Evolutionary conservation across 163 green algal genomes (phyloP).

Genomic region (Trebouxia gelatinosa): DNA sequence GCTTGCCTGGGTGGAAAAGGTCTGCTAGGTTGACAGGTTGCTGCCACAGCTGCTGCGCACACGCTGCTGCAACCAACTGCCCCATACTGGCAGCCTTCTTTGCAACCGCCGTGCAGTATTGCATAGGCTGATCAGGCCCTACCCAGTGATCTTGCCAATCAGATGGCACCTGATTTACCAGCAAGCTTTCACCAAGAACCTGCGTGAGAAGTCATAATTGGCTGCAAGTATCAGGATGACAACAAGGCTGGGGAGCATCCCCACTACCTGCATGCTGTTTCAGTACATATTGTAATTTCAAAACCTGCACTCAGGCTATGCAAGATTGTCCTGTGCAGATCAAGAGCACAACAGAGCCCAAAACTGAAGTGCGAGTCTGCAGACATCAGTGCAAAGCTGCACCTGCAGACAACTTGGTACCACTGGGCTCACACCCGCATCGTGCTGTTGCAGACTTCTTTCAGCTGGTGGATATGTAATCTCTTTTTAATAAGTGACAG

Average conservation of each 20-base stretch:
- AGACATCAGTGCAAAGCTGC: background rate
- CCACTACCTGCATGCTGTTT: background rate
- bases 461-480: too few relatives aligned
- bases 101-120: constrained; percentile 63
- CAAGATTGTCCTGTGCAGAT: background rate
- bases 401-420: too few relatives aligned
- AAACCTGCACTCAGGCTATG: background rate
- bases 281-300: background rate
- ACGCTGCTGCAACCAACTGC: constrained; percentile 32
- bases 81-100: constrained; percentile 51
- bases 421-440: too few relatives aligned
- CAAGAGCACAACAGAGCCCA: background rate
- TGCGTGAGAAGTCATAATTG: background rate
- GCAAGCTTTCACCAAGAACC: constrained; percentile 38
- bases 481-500: too few relatives aligned
- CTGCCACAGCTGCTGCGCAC: constrained; percentile 35
- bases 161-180: constrained; percentile 52
- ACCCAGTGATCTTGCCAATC: constrained; percentile 68
- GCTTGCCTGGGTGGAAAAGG: constrained; percentile 59
- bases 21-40: constrained; percentile 55
- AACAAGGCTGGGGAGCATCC: background rate
- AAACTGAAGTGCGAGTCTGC: background rate
- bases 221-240: background rate
- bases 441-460: too few relatives aligned
- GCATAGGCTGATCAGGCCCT: constrained; percentile 52